Evolutionary conservation across 345 rosid species (phyloP), one percentile per base, ranked within the genome.

Genomic region (Raphanus raphanistrum): DNA sequence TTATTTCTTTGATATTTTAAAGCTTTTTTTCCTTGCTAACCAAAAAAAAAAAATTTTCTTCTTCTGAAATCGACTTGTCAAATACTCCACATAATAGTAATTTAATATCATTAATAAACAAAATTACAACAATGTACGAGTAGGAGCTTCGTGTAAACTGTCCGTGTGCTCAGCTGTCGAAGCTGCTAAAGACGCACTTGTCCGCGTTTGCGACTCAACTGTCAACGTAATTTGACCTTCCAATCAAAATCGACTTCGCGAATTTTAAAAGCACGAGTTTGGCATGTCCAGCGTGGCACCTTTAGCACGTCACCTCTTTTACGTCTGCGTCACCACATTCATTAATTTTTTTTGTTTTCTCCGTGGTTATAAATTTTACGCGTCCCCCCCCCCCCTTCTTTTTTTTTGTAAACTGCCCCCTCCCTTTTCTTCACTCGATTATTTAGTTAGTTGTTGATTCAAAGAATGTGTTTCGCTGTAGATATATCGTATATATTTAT

Each of bases 211-310:
- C 25, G 66, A 74, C 41, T 55, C 43, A 36, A 6, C 7, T 1
- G 32, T 35, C 77, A 74, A 35, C 57, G 21, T 16, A n/a, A 1
- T 57, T 6, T 74, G 78, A 74, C 55, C 12, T 74, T 50, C 28
- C 68, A 63, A 63, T 63, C 41, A 33, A 33, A 63, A 33, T 33
- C 29, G 65, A 4, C 7, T n/a, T 31, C 9, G 41, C 7, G 29
- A 65, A 55, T 11, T 35, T 63, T 12, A 26, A 74, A 66, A 66
- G 66, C 72, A 66, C 78, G 72, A 66, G 59, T 38, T 55, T 66
- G 25, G 58, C 65, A 38, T 74, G 65, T 6, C 65, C 21, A 55
- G 35, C 71, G 78, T 66, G 66, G 41, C 21, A 62, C 60, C 25
- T 52, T 65, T 35, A 1, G 38, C 9, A 64, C 63, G 63, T 74